Evolutionary conservation across 257 asterid species (phyloP), one percentile per base, ranked within the genome.

Genomic region (Cordia subcordata): DNA sequence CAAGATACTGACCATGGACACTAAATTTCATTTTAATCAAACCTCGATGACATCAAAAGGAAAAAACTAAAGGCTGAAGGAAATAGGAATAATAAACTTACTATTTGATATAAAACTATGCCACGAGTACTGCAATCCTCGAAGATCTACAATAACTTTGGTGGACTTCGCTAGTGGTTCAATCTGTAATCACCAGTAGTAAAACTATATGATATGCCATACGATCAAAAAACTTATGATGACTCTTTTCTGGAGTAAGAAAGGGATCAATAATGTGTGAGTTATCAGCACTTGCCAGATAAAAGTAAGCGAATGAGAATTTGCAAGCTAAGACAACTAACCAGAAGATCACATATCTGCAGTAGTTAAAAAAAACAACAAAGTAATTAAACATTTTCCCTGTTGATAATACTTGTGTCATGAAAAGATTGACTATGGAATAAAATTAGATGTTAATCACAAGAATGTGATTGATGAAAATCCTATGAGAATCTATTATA

Each of bases 281-380:
- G 37, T 57, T 40, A 50, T 32, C 13, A 55, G n/a, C 49, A 71
- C 95, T 76, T 86, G 75, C 99, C 97, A 84, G 97, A 64, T 88
- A 95, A 68, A 86, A 89, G 90, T 88, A 93, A 23, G 99, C 83
- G 63, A 93, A 93, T 1, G 96, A 75, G 78, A 93, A 93, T 75
- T 93, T 93, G 89, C 95, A 84, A 55, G 82, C 76, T 62, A 93
- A 86, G 73, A 93, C 86, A 77, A 93, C 92, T 83, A 93, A 55
- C 99, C 99, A 93, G 79, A 72, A 93, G 63, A 82, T 69, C 74
- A 86, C 92, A 55, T 93, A 93, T 79, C 99, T 92, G 87, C 77
- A 72, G 44, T 58, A 70, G 65, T 53, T 47, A 57, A 39, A 47
- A 61, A 17, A 13, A 22, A 22, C 46, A 53, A 65, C 18, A 49